Evolutionary conservation across 352 stramenopile genomes (phyloP).

Genomic region (Globisporangium emineosum): DNA sequence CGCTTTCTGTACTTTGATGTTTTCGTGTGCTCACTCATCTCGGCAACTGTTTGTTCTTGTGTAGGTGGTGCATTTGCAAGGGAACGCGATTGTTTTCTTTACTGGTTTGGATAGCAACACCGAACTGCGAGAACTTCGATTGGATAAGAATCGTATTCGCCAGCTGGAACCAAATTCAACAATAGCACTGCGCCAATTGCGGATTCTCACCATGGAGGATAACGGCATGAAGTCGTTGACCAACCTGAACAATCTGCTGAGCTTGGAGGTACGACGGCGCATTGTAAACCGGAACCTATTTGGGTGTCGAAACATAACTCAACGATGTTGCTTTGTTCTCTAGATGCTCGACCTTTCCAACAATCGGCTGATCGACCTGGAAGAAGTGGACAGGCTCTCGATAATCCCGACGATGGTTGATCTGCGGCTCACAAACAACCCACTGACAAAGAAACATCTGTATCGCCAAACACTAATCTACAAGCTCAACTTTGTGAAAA

Average conservation of each 20-base stretch:
- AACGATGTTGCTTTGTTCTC: background rate
- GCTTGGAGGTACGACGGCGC: constrained; percentile 54
- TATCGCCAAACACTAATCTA: constrained; percentile 71
- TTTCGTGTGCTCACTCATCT: background rate
- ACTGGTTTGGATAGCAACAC: constrained; percentile 56
- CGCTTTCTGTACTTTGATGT: background rate
- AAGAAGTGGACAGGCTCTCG: constrained; percentile 72
- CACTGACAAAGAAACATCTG: constrained; percentile 77
- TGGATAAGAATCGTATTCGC: constrained; percentile 85
- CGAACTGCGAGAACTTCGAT: constrained; percentile 61
- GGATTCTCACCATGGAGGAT: constrained; percentile 68
- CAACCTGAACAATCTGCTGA: constrained; percentile 62
- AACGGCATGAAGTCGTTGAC: constrained; percentile 74
- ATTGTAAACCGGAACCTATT: background rate
- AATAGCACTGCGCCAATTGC: constrained; percentile 43
- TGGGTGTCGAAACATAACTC: background rate
- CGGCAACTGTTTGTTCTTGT: background rate
- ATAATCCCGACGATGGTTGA: constrained; percentile 59
- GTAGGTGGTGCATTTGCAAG: constrained; percentile 71
- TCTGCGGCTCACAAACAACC: constrained; percentile 65
- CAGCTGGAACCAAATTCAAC: constrained; percentile 64
- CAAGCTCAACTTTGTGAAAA: constrained; percentile 50
- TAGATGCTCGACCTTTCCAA: constrained; percentile 72
- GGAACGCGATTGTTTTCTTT: constrained; percentile 76
- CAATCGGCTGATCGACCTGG: constrained; percentile 75